These are phyloP conservation scores for Diaporthe velutina DNA, from an alignment of 2,329 filamentous ascomycete genomes.

Conservation along the genomic window DNA sequence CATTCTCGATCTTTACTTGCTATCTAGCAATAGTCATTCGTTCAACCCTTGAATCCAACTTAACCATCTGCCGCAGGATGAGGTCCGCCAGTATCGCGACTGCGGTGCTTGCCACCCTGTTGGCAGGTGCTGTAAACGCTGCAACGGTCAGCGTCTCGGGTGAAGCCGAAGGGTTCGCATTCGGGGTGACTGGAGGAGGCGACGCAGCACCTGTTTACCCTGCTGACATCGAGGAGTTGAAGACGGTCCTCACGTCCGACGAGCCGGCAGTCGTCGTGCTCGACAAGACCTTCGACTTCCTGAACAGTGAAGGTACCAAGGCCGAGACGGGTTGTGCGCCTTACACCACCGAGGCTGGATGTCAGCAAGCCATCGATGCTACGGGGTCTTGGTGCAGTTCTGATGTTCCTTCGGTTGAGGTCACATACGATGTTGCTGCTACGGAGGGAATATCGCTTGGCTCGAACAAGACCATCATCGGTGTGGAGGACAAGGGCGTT, in stretches of 20 bases:
- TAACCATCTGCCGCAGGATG: neutral
- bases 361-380: slow-evolving; percentile 72
- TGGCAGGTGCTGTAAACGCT: slow-evolving; percentile 44
- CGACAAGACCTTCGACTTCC: slow-evolving; percentile 68
- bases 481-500: slow-evolving; percentile 64
- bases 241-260: slow-evolving; percentile 68
- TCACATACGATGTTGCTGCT: slow-evolving; percentile 64
- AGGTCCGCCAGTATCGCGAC: neutral
- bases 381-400: slow-evolving; percentile 65
- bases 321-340: slow-evolving; percentile 69
- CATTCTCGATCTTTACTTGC: neutral
- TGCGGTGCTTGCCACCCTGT: slow-evolving; percentile 24
- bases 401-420: slow-evolving; percentile 54
- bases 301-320: slow-evolving; percentile 64
- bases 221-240: slow-evolving; percentile 66
- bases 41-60: neutral
- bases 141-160: slow-evolving; percentile 49
- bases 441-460: slow-evolving; percentile 62
- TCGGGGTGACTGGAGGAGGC: slow-evolving; percentile 72
- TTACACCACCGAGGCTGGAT: slow-evolving; percentile 63
- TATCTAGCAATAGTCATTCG: neutral
- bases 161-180: slow-evolving; percentile 56
- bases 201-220: slow-evolving; percentile 67
- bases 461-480: slow-evolving; percentile 70
- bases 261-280: slow-evolving; percentile 70